Conservation (phyloP, 768 basidiomycete species). For the Boletus rubropictus region DNA sequence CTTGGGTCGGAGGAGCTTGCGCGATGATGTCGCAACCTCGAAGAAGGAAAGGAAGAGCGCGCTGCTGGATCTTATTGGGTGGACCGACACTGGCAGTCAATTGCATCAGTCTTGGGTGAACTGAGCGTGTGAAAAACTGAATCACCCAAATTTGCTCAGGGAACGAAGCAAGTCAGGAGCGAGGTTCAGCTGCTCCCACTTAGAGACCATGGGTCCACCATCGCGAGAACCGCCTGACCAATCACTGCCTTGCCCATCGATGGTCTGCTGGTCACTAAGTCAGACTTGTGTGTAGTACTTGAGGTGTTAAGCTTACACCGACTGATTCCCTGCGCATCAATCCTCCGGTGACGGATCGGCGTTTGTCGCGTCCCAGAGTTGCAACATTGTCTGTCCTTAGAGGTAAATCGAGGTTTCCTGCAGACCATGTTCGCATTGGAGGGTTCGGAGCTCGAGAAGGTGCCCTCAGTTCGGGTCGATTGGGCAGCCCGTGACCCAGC, state of each 20-base stretch:
- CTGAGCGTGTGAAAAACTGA: slow-evolving; percentile 10
- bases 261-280: slow-evolving; percentile 36
- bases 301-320: slow-evolving; percentile 45
- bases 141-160: slow-evolving; percentile 90
- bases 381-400: slow-evolving; percentile 44
- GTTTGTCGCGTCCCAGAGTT: slow-evolving; percentile 53
- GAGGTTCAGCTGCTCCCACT: slow-evolving; percentile 91
- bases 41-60: slow-evolving; percentile 91
- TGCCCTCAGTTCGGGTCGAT: slow-evolving; percentile 58
- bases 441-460: slow-evolving; percentile 58
- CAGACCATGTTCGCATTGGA: slow-evolving; percentile 80
- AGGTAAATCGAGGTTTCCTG: slow-evolving; percentile 72
- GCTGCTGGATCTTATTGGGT: slow-evolving; percentile 97
- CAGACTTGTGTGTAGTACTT: slow-evolving; percentile 6
- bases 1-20: slow-evolving; percentile 97
- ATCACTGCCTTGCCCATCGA: slow-evolving; percentile 52
- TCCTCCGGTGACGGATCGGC: slow-evolving; percentile 61
- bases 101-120: slow-evolving; percentile 13
- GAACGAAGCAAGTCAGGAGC: slow-evolving; percentile 84
- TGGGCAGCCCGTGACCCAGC: slow-evolving; percentile 58
- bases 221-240: slow-evolving; percentile 58
- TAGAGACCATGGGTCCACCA: slow-evolving; percentile 76
- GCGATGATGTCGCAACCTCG: slow-evolving; percentile 96
- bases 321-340: slow-evolving; percentile 70
- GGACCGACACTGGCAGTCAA: slow-evolving; percentile 72